Base-by-base conservation (phyloP, 2,329 filamentous ascomycete species). In the Penicillium sp. region DNA sequence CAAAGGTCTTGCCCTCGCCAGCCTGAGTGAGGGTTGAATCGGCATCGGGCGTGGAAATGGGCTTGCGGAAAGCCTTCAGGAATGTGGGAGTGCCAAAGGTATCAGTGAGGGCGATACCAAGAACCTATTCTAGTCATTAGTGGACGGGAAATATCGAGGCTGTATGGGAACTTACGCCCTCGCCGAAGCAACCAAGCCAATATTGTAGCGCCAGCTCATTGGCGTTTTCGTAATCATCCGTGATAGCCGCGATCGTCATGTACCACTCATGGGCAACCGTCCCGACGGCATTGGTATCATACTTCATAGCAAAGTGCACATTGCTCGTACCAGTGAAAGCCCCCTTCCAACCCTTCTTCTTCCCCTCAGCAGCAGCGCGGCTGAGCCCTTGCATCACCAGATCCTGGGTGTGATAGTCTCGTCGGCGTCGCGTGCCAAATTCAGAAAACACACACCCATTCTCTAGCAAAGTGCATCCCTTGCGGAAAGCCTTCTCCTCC, bases 241-340 rank as follows among this genome's bases (percentile, higher is more conserved):
- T 90, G 62, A 97, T 91, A 32, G 94, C 92, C 1, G 94, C 94
- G 56, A 96, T 93, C 34, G 91, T 92, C 94, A 99, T 99, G 78
- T 97, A 97, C 94, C 94, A 99, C 75, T 99, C 94, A 68, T 99
- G 94, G 0, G 94, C 94, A 2, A 90, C 86, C 0, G 94, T 99
- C 4, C 94, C 94, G 10, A 97, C 84, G 0, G 94, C 91, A 3
- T 85, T 77, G 39, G 97, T 84, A 37, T 85, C 86, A 73, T 96
- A 93, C 65, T 91, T 88, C 91, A 96, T 96, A 9, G 94, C 94
- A 60, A 99, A 85, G 70, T 97, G 93, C 3, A 99, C 94, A 67
- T 99, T 99, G 72, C 92, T 97, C 0, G 93, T 96, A 9, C 94
- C 94, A 0, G 87, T 84, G 40, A 97, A 80, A 68, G 86, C 88